Base-by-base conservation (phyloP, 148 eudicot species). In the Fallopia convolvulus region DNA sequence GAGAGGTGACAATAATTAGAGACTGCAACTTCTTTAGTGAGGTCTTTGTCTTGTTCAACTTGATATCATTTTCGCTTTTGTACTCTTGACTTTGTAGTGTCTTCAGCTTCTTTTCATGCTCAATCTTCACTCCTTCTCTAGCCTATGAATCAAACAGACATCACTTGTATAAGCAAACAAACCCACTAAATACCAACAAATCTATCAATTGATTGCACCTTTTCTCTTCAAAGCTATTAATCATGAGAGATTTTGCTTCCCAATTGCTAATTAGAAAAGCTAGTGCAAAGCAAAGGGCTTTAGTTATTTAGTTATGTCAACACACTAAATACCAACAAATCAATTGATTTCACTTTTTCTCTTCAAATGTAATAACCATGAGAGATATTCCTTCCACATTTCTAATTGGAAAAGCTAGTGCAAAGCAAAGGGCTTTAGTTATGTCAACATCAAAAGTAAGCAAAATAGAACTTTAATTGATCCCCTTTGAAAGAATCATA, bases 91-190 rank as follows among this genome's bases (percentile, higher is more conserved):
- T 92, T 77, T 94, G 99, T 70, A 94, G 84, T 13, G 91, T 78
- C 40, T 97, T 79, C 81, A 94, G 81, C 78, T 94, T 94, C 85
- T 88, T 92, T 78, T 92, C 99, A 78, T 92, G 95, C 80, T 88
- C 96, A 65, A 94, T 92, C 83, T 88, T 94, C 75, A 92, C 99
- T 52, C 93, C 90, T 85, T 94, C 99, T 84, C 99, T 88, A 50
- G 89, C 97, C 99, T 94, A 79, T 79, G 83, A 68, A 21, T 65
- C n/a, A 76, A 73, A 44, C n/a, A n/a, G n/a, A n/a, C n/a, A n/a
- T n/a, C n/a, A n/a, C n/a, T n/a, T n/a, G n/a, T n/a, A n/a, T n/a
- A n/a, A n/a, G n/a, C n/a, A n/a, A n/a, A n/a, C n/a, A n/a, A n/a
- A n/a, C n/a, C n/a, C n/a, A n/a, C n/a, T n/a, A n/a, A n/a, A n/a